Conservation (phyloP, 805 yeast species). For the Metschnikowia santaceciliae region DNA sequence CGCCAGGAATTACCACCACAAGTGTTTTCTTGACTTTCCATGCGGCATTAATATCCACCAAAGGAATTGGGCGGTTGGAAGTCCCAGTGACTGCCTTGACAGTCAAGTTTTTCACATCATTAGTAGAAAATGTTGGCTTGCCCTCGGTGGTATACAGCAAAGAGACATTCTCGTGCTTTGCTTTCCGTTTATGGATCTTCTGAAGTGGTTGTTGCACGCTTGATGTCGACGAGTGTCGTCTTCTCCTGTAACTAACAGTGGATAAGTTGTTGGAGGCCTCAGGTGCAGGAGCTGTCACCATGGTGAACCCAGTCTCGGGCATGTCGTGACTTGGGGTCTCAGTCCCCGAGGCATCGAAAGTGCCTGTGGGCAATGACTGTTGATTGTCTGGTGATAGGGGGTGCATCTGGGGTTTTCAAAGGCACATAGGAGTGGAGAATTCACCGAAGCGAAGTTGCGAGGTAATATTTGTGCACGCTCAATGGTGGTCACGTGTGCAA, state of each 20-base stretch:
- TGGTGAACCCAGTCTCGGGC: background rate
- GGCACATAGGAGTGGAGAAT: background rate
- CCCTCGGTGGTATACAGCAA: background rate
- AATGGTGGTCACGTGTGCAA: constrained; percentile 1
- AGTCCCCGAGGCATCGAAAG: background rate
- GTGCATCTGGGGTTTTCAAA: background rate
- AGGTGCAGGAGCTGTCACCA: background rate
- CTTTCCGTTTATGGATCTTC: constrained; percentile 28
- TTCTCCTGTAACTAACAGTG: constrained; percentile 23
- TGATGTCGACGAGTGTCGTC: constrained; percentile 39
- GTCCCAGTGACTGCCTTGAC: constrained; percentile 2
- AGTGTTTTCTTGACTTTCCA: constrained; percentile 41
- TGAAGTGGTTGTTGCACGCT: constrained; percentile 17
- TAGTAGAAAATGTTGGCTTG: constrained; percentile 3
- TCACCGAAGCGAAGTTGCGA: background rate
- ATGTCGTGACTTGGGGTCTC: background rate
- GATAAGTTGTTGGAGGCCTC: background rate
- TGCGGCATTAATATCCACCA: constrained; percentile 9
- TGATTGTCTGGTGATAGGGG: background rate
- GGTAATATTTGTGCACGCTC: constrained; percentile 2
- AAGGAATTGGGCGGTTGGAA: background rate
- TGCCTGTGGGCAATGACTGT: background rate
- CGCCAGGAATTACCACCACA: constrained; percentile 61
- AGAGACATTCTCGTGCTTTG: constrained; percentile 24
- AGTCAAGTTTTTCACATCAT: constrained; percentile 8